phyloP scores from a whole-genome alignment of 208 protist genomes.

The Crithidia mellificae region DNA sequence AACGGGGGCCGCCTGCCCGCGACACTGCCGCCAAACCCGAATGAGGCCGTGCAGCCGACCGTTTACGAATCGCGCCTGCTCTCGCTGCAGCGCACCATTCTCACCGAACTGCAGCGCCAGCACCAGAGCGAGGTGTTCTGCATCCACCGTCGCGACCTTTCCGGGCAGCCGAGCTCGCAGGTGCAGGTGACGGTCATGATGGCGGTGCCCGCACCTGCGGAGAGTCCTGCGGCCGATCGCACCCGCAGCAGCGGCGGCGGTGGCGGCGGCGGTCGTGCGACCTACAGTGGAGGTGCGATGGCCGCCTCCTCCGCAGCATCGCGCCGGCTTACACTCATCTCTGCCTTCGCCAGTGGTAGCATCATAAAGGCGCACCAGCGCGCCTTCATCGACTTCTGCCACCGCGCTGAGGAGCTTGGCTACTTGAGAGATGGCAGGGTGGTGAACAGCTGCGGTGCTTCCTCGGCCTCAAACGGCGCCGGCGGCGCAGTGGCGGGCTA shows the following conservation, averaged over 20 bases:
- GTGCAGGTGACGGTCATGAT: conserved; percentile 8
- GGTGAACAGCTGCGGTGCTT: background rate
- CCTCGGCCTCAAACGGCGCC: no score
- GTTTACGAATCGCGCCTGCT: background rate
- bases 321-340: background rate
- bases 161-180: background rate
- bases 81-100: background rate
- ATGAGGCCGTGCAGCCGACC: background rate
- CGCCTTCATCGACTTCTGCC: conserved; percentile 12
- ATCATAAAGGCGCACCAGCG: background rate
- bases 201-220: background rate
- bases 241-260: background rate
- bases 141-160: conserved; percentile 3
- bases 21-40: background rate
- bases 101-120: background rate
- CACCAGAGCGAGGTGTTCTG: conserved; percentile 12
- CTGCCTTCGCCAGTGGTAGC: conserved; percentile 1
- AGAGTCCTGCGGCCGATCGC: background rate
- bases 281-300: no score
- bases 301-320: no score
- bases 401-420: background rate
- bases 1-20: background rate
- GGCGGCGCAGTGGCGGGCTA: no score
- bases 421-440: background rate
- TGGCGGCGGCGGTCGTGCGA: no score